phyloP scores from a whole-genome alignment of 2,329 filamentous ascomycete species.

The Pseudocercospora macadamiae region DNA sequence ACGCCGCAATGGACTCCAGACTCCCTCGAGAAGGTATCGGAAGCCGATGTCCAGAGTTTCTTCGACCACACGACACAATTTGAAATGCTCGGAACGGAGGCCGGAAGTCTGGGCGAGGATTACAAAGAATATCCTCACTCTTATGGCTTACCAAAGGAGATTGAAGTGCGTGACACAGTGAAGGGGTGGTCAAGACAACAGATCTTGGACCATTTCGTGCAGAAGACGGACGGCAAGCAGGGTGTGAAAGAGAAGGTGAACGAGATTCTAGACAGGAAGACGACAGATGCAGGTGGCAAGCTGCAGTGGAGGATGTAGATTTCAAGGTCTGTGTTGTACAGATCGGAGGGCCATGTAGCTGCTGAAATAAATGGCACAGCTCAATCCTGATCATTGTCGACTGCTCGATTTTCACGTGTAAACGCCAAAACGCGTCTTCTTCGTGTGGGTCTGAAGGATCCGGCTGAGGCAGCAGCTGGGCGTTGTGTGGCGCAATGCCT shows the following conservation, averaged over 20 bases:
- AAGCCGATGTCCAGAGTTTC: slow-evolving; percentile 67
- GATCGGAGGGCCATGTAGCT: neutral
- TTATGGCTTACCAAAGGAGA: slow-evolving; percentile 72
- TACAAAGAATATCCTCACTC: slow-evolving; percentile 75
- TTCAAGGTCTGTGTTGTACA: neutral
- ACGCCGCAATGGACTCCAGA: slow-evolving; percentile 76
- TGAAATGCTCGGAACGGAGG: slow-evolving; percentile 54
- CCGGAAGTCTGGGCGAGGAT: slow-evolving; percentile 49
- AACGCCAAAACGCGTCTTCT: neutral
- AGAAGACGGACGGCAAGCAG: slow-evolving; percentile 48
- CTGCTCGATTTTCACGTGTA: no score
- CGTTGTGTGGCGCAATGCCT: no score
- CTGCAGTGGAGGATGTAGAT: neutral
- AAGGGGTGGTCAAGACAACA: slow-evolving; percentile 36
- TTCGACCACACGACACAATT: slow-evolving; percentile 51
- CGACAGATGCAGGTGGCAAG: slow-evolving; percentile 19
- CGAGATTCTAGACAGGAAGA: slow-evolving; percentile 59
- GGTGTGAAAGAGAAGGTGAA: slow-evolving; percentile 62
- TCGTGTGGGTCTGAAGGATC: neutral
- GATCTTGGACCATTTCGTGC: slow-evolving; percentile 45
- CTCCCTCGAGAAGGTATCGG: slow-evolving; percentile 67
- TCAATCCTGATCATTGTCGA: no score
- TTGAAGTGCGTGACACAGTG: slow-evolving; percentile 56
- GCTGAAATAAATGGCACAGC: no score
- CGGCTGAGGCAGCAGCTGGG: neutral